Percentiles rank a stretch among this genome's conserved stretches.
phyloP scores from a whole-genome alignment of 768 basidiomycete genomes.

The Cystobasidium ongulense region DNA sequence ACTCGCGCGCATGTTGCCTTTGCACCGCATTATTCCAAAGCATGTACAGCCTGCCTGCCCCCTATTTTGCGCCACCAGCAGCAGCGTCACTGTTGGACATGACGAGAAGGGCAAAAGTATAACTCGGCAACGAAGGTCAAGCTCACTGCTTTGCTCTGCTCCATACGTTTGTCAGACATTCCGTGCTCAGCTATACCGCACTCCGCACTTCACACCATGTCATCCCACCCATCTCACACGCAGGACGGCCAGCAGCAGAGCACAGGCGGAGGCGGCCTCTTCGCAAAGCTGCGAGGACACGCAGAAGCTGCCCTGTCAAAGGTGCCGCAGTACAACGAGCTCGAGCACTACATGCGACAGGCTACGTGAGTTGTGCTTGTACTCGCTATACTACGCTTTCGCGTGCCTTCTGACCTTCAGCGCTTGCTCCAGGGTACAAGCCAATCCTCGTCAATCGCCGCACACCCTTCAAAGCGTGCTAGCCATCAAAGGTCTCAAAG shows the following conservation, averaged over 20 bases:
- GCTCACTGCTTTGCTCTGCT: neutral
- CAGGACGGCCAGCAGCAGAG: neutral
- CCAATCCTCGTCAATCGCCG: slow-evolving; percentile 6
- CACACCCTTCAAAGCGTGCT: slow-evolving; percentile 33
- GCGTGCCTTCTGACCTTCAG: neutral
- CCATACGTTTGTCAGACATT: neutral
- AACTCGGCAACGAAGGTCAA: neutral
- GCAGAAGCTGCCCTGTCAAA: slow-evolving; percentile 6
- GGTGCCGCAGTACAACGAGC: slow-evolving; percentile 23
- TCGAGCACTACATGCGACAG: slow-evolving; percentile 20
- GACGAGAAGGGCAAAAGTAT: neutral
- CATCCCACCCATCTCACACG: neutral
- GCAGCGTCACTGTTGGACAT: neutral
- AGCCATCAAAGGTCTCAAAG: slow-evolving; percentile 30
- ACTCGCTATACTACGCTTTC: neutral
- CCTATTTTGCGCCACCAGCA: neutral
- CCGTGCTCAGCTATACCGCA: neutral
- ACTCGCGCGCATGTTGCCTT: neutral
- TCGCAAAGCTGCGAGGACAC: slow-evolving; percentile 21
- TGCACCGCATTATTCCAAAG: neutral
- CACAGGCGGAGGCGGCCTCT: slow-evolving; percentile 2
- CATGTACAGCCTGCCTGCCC: neutral
- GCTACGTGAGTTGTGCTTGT: neutral
- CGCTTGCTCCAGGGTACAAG: neutral
- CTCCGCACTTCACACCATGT: neutral